Evolutionary conservation across 2,329 filamentous ascomycete species (phyloP).

Genomic region (Colletotrichum cereale): DNA sequence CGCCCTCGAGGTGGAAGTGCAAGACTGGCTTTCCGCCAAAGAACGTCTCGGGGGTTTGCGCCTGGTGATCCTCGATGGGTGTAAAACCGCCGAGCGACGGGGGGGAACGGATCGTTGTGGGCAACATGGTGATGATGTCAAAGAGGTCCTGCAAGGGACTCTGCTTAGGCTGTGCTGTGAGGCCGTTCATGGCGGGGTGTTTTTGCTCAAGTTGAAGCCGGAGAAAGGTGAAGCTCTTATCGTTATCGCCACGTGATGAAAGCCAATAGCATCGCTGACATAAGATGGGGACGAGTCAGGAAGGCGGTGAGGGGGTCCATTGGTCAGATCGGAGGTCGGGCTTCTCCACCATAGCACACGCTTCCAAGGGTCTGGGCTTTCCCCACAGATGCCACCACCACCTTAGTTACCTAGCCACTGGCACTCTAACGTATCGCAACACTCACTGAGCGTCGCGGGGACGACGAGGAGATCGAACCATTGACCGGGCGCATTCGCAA

Average conservation of each 20-base stretch:
- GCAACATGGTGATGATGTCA: conserved; percentile 52
- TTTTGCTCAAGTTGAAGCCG: conserved; percentile 34
- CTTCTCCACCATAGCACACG: background rate
- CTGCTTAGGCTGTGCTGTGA: conserved; percentile 31
- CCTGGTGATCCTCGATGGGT: conserved; percentile 75
- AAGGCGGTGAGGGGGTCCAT: conserved; percentile 12
- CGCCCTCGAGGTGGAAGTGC: conserved; percentile 69
- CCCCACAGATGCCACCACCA: conserved; percentile 2
- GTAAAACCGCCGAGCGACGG: conserved; percentile 72
- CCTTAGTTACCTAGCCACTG: background rate
- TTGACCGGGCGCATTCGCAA: conserved; percentile 3
- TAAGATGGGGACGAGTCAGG: background rate
- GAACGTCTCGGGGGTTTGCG: conserved; percentile 79
- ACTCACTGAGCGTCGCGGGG: conserved; percentile 6
- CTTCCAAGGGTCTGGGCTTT: conserved; percentile 31
- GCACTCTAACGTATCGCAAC: background rate
- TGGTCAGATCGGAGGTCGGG: background rate
- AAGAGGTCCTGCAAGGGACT: conserved; percentile 27
- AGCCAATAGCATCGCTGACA: background rate
- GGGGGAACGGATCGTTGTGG: conserved; percentile 68
- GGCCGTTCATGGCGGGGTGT: conserved; percentile 29
- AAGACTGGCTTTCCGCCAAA: conserved; percentile 78
- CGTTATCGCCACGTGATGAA: conserved; percentile 42
- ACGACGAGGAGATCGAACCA: conserved; percentile 5
- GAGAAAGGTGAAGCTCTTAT: conserved; percentile 40